Base-by-base conservation (phyloP, 352 stramenopile genomes). In the Globisporangium abappressorium region DNA sequence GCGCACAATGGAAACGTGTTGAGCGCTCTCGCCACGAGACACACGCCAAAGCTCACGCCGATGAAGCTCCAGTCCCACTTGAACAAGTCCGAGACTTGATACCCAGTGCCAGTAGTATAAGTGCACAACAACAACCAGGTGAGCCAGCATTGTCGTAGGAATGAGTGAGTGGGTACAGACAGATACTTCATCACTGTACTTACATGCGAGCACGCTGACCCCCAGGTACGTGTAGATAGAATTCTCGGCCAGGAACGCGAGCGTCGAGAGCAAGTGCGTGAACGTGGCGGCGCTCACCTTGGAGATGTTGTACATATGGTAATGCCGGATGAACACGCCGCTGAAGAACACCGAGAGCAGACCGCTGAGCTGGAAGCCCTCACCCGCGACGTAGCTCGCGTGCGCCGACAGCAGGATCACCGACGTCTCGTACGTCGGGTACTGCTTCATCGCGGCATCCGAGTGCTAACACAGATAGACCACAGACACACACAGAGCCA, bases 331-430 rank as follows among this genome's bases (percentile, higher is more conserved):
- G 38, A 91, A 87, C 0, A 87, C 82, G 12, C 84, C 93, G 46
- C 87, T 96, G 70, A 98, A 98, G 57, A 98, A 92, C 24, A 98
- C 95, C 0, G 86, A 85, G 20, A 98, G 77, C 22, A 98, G 94
- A 30, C 95, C 94, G 58, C 85, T 95, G 14, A 96, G 70, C 0
- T 88, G 62, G 34, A 80, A 80, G 24, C 89, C 61, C 54, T 95
- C 84, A 26, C 76, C 83, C 0, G 84, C 76, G 55, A 97, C 68
- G 64, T 93, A 93, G 56, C 81, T 90, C 28, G 80, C 77, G 67
- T 95, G 93, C 26, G 79, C 79, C 18, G 81, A 92, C 9, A 95
- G 69, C 56, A 95, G 65, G 30, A 95, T 76, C 70, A 84, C 82
- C 15, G 78, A 81, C 47, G 84, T 85, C 72, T 88, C 80, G 43